Base-by-base conservation (phyloP, 495 filamentous ascomycete species). In the Penicillium cataractarum region DNA sequence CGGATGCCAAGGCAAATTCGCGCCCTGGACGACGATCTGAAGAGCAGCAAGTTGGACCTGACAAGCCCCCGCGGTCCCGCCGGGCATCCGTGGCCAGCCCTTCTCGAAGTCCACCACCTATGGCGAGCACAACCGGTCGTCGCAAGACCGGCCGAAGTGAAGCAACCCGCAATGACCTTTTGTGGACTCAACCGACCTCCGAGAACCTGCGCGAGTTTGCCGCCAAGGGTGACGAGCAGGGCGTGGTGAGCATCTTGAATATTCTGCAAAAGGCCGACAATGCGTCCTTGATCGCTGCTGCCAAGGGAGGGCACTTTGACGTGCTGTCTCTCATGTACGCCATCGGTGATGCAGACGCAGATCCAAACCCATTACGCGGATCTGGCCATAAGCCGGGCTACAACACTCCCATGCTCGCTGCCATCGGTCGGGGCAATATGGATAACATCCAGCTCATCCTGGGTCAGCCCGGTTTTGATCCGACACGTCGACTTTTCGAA, bases 371-470 rank as follows among this genome's bases (percentile, higher is more conserved):
- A 5, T 58, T 84, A 15, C 65, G 75, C 24, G 76, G 76, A 31
- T 65, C 67, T 19, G 77, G 78, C 24, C 80, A 82, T 46, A 82
- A 78, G 57, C 65, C 78, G 17, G 83, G 80, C 7, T 80, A 90
- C 64, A 89, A 89, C 62, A 98, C 94, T 0, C 96, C 96, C 3
- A 96, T 99, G 84, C 83, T 97, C 31, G 92, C 92, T 37, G 92
- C 95, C 2, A 97, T 99, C 58, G 95, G 95, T 9, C 87, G 93
- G 57, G 93, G 93, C 12, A 95, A 96, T 70, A 80, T 91, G 27
- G 88, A 88, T 50, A 90, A 97, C 39, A 85, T 99, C 37, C 82
- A 88, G 49, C 83, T 97, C 10, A 82, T 99, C 6, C 80, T 97
- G 2, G 86, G 87, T 58, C 90, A 94, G 61, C 85, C 86, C 29